phyloP scores from a whole-genome alignment of 176 grass and related monocot genomes.

The Lolium multiflorum region DNA sequence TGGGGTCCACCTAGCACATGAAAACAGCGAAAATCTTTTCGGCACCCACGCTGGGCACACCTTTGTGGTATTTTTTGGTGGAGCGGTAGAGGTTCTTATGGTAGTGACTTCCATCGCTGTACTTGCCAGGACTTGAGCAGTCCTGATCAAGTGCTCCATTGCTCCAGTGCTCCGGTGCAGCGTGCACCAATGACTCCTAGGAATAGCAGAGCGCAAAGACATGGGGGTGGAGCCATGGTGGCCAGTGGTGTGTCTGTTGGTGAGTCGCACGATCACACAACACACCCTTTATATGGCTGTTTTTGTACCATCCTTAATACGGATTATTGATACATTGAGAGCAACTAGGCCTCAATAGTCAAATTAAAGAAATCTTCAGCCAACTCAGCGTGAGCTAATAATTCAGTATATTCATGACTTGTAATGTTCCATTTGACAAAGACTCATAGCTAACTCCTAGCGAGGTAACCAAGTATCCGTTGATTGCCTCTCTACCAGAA shows the following conservation, averaged over 20 bases:
- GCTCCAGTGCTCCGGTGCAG: too few relatives aligned
- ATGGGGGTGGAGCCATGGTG: neutral
- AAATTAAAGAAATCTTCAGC: neutral
- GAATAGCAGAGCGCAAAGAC: neutral
- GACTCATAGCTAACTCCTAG: neutral
- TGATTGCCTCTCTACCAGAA: too few relatives aligned
- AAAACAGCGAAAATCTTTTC: constrained; percentile 34
- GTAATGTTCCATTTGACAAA: too few relatives aligned
- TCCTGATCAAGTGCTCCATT: neutral
- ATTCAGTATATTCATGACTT: too few relatives aligned
- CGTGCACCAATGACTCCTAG: too few relatives aligned
- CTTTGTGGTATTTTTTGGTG: neutral
- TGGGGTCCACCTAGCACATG: constrained; percentile 35
- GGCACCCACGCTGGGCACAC: neutral
- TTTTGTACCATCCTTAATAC: neutral
- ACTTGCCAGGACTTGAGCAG: constrained; percentile 29
- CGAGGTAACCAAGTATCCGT: neutral
- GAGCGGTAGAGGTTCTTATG: constrained; percentile 40
- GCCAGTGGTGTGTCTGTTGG: neutral
- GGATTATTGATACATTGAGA: neutral
- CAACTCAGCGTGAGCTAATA: too few relatives aligned
- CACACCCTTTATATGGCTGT: neutral
- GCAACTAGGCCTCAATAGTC: neutral
- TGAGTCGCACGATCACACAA: neutral
- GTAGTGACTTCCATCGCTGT: constrained; percentile 34